phyloP scores from a whole-genome alignment of 176 grass and related monocot genomes.

The Cenchrus purpureus region DNA sequence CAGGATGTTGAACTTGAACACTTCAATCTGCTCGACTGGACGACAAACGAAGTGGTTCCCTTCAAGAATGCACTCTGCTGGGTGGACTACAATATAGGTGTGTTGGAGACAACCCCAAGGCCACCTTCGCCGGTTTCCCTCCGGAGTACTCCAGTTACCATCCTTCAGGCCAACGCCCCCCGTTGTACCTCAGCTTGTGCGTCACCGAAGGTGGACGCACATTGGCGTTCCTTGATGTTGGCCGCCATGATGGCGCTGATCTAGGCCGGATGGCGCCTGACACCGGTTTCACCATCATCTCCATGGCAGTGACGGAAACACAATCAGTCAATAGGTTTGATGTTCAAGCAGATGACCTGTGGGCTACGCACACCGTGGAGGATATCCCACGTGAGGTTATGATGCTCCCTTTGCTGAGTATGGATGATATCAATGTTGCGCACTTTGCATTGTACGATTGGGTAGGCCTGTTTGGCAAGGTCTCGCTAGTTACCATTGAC shows the following conservation, averaged over 20 bases:
- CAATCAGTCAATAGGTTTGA: too few relatives aligned
- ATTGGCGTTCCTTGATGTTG: neutral
- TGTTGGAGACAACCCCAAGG: neutral
- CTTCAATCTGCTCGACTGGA: neutral
- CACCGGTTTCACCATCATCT: neutral
- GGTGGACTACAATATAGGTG: neutral
- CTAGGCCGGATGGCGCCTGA: neutral
- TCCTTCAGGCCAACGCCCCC: fast-evolving
- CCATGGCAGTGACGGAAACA: neutral
- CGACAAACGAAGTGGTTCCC: neutral
- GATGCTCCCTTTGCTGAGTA: neutral
- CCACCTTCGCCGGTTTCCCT: neutral
- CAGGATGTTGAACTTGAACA: neutral
- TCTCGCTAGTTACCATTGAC: neutral
- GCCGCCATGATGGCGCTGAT: neutral
- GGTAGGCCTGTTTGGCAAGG: neutral
- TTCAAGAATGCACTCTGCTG: neutral
- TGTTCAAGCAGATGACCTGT: neutral
- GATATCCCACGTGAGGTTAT: neutral
- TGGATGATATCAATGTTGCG: neutral
- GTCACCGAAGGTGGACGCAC: neutral
- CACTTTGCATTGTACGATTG: neutral
- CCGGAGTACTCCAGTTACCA: neutral
- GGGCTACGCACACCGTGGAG: neutral
- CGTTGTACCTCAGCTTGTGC: neutral